Conservation (phyloP, 192 early-diverging fungal genomes). For the Linnemannia elongata region DNA sequence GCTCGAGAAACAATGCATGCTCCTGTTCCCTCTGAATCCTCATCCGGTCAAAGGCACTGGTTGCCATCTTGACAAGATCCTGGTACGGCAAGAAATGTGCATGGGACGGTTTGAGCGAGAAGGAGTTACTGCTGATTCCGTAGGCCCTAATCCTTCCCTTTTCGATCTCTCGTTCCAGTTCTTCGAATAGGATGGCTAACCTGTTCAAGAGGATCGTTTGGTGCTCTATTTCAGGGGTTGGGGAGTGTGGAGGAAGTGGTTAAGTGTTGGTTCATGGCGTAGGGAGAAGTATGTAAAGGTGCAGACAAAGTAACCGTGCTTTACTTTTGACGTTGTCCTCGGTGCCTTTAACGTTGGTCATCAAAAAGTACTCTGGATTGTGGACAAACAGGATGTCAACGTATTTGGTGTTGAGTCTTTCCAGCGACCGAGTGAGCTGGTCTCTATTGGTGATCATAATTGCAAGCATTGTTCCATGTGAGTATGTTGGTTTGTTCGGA, state of each 20-base stretch:
- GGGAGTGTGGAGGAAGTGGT: not conserved
- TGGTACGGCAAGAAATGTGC: slow-evolving; percentile 57
- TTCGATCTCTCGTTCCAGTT: slow-evolving; percentile 54
- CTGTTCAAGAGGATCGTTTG: slow-evolving; percentile 47
- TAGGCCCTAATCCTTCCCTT: slow-evolving; percentile 54
- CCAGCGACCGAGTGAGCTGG: slow-evolving; percentile 50
- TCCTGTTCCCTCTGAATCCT: slow-evolving; percentile 18
- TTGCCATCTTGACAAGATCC: slow-evolving; percentile 47
- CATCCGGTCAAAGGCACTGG: slow-evolving; percentile 37
- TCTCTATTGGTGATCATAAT: slow-evolving; percentile 22
- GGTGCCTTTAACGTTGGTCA: slow-evolving; percentile 38
- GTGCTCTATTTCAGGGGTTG: slow-evolving; percentile 21
- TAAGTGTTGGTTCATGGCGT: too few relatives aligned
- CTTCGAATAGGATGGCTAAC: slow-evolving; percentile 42
- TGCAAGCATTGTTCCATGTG: not conserved
- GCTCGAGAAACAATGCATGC: slow-evolving; percentile 9
- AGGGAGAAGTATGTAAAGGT: not conserved
- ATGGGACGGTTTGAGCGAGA: slow-evolving; percentile 49
- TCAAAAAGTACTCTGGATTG: slow-evolving; percentile 59
- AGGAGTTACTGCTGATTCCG: slow-evolving; percentile 58
- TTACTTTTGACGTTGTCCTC: slow-evolving; percentile 54
- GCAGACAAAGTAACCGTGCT: not conserved
- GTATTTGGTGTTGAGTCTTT: slow-evolving; percentile 40
- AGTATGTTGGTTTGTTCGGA: not conserved
- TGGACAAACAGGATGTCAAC: slow-evolving; percentile 58